Evolutionary conservation across 352 stramenopile species (phyloP).

Genomic region (Ophiocytium majus): DNA sequence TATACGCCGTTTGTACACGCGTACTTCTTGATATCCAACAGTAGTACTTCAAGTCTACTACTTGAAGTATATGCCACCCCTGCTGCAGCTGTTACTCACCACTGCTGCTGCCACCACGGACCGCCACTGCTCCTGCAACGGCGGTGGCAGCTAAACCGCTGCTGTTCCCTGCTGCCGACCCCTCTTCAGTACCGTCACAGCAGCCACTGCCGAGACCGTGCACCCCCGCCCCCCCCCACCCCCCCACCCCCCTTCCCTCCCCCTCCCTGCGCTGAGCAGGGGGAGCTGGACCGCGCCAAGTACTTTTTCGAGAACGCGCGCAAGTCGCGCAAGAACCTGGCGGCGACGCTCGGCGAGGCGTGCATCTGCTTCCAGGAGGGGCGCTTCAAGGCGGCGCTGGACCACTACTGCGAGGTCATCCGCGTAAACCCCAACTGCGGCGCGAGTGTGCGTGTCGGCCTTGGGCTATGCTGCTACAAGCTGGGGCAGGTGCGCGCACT

Average conservation of each 20-base stretch:
- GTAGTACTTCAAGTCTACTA: no score
- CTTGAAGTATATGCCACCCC: no score
- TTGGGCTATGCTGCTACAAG: conserved; percentile 92
- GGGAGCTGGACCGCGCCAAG: conserved; percentile 80
- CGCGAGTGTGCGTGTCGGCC: conserved; percentile 87
- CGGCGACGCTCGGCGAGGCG: conserved; percentile 69
- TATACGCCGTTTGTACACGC: no score
- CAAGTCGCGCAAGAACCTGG: conserved; percentile 69
- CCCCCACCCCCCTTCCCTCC: background rate
- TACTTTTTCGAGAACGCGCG: conserved; percentile 83
- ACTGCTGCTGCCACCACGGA: no score
- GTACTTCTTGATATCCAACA: no score
- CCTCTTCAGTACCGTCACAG: no score
- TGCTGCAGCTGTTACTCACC: no score
- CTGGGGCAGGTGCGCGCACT: conserved; percentile 70
- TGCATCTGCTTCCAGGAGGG: conserved; percentile 77
- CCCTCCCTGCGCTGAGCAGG: conserved; percentile 31
- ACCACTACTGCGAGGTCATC: conserved; percentile 77
- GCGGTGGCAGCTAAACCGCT: no score
- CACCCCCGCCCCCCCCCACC: no score
- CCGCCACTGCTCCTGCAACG: no score
- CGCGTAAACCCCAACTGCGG: conserved; percentile 82
- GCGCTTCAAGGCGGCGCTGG: conserved; percentile 68
- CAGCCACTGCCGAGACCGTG: no score
- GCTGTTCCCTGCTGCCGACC: no score